Conservation (phyloP, 2,329 filamentous ascomycete genomes). For the Xylaria sp. region DNA sequence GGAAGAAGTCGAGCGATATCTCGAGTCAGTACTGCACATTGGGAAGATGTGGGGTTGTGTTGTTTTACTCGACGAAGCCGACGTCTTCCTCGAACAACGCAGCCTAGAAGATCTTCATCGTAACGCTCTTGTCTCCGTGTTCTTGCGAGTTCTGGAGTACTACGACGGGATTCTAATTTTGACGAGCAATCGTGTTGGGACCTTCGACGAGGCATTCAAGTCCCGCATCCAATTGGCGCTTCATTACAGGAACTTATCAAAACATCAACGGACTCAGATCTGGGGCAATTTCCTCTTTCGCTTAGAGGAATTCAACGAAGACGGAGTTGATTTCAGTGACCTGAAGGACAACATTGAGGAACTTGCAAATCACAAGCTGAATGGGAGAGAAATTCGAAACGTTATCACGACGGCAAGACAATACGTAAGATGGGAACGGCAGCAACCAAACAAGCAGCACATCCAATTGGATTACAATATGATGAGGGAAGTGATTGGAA, state of each 20-base stretch:
- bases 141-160: conserved; percentile 4
- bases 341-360: conserved; percentile 13
- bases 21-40: neutral
- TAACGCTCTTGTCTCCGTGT: neutral
- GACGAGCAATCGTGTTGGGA: neutral
- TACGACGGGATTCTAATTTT: conserved; percentile 2
- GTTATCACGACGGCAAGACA: conserved; percentile 22
- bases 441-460: neutral
- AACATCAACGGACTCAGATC: conserved; percentile 16
- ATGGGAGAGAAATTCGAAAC: conserved; percentile 27
- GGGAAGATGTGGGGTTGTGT: neutral
- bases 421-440: conserved; percentile 6
- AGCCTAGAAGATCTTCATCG: neutral
- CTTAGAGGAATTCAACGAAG: conserved; percentile 1
- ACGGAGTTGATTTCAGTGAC: conserved; percentile 16
- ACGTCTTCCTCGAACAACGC: conserved; percentile 4
- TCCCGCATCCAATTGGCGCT: neutral
- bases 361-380: conserved; percentile 18
- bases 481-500: conserved; percentile 19
- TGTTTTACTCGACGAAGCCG: neutral
- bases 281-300: conserved; percentile 22
- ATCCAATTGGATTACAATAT: neutral
- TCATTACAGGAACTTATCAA: conserved; percentile 15
- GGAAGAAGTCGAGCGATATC: conserved; percentile 3
- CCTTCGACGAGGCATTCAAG: conserved; percentile 3